phyloP scores from a whole-genome alignment of 352 stramenopile genomes.

The Globisporangium solare region DNA sequence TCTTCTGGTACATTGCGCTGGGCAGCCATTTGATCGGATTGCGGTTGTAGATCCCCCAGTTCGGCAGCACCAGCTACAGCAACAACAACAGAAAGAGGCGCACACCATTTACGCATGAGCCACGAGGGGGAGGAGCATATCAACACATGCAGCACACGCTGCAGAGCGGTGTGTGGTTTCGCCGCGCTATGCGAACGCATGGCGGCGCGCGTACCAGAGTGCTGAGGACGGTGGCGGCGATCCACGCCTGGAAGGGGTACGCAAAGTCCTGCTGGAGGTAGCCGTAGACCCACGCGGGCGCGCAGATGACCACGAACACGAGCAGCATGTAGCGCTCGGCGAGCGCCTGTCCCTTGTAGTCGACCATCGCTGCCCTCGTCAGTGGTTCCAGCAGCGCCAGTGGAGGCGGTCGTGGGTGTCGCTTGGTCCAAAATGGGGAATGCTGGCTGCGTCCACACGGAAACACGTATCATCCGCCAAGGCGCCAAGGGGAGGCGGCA shows the following conservation, averaged over 20 bases:
- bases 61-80: slow-evolving; percentile 58
- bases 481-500: neutral
- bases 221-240: slow-evolving; percentile 44
- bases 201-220: slow-evolving; percentile 37
- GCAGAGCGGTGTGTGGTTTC: neutral
- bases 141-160: too few relatives aligned
- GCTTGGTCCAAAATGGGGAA: neutral
- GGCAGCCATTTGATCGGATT: slow-evolving; percentile 79
- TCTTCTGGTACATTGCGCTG: slow-evolving; percentile 74
- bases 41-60: slow-evolving; percentile 84
- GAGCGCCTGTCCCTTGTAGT: slow-evolving; percentile 81
- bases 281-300: slow-evolving; percentile 80
- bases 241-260: slow-evolving; percentile 73
- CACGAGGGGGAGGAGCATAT: neutral
- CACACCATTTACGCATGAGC: neutral
- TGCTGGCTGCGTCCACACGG: neutral
- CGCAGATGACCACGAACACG: slow-evolving; percentile 73
- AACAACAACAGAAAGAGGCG: neutral
- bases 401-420: neutral
- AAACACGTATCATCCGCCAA: slow-evolving; percentile 2
- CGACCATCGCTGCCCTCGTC: slow-evolving; percentile 45
- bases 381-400: too few relatives aligned
- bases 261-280: slow-evolving; percentile 81
- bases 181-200: neutral
- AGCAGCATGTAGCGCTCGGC: slow-evolving; percentile 58